Percentiles rank a stretch among this genome's conserved stretches.
Conservation (phyloP, 2,329 filamentous ascomycete species). For the Tolypocladium tundrense region DNA sequence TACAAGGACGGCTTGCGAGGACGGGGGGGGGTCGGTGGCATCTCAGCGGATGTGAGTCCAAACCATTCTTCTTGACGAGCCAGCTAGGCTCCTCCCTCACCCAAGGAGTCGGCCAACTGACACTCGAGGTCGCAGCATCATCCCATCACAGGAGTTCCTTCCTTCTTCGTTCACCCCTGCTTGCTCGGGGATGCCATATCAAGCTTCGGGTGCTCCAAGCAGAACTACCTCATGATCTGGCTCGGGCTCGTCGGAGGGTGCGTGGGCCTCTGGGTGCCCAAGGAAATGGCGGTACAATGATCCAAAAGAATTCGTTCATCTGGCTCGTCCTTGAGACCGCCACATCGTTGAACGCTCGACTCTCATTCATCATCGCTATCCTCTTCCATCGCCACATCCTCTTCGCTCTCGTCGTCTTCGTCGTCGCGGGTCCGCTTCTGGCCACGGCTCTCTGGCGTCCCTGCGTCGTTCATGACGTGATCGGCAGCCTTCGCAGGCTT, state of each 20-base stretch:
- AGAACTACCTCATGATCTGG: conserved; percentile 79
- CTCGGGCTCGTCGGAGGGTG: conserved; percentile 75
- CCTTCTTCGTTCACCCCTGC: conserved; percentile 91
- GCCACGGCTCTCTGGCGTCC: conserved; percentile 45
- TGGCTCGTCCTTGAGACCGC: not conserved
- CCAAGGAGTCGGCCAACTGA: conserved; percentile 22
- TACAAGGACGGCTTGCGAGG: conserved; percentile 51
- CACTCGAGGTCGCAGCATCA: conserved; percentile 54
- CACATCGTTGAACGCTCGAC: not conserved
- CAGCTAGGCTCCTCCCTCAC: conserved; percentile 14
- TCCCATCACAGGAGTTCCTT: conserved; percentile 65
- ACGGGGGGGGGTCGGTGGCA: conserved; percentile 57
- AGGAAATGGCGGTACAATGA: conserved; percentile 47
- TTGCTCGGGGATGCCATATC: conserved; percentile 74
- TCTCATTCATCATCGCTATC: conserved; percentile 61
- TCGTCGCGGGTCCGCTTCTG: conserved; percentile 62
- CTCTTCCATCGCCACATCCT: conserved; percentile 59
- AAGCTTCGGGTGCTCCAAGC: conserved; percentile 47
- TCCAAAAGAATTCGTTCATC: conserved; percentile 2
- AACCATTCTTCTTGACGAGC: conserved; percentile 4
- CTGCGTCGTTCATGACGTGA: conserved; percentile 38
- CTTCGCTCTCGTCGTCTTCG: conserved; percentile 58
- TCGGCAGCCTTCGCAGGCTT: conserved; percentile 39
- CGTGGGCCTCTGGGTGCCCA: conserved; percentile 69
- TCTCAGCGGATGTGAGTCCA: conserved; percentile 63